Base-by-base conservation (phyloP, 1,139 yeast genomes). In the Candida sanyaensis region DNA sequence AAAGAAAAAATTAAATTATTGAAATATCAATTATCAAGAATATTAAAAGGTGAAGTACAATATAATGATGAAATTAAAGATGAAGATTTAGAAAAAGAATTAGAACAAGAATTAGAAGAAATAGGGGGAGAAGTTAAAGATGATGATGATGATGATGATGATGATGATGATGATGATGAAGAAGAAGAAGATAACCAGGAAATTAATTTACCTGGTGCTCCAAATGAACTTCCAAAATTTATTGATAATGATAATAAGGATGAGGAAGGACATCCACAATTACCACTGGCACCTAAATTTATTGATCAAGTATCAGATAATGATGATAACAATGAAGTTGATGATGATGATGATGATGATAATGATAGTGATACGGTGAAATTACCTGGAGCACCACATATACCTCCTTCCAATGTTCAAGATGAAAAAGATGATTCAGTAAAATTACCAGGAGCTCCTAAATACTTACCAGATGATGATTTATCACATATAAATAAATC, bases 361-460 rank as follows among this genome's bases (percentile, higher is more conserved):
- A n/a, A n/a, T n/a, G n/a, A n/a, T n/a, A 27, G 33, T 29, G 26
- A 28, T 39, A 24, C 34, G 3, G 49, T 59, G n/a, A 48, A 49
- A 2, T 55, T 69, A 12, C 73, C 72, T 3, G 66, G 64, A 3
- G 73, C 64, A 0, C 73, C 73, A 1, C 69, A 63, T 50, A 58
- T 66, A 46, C 55, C 64, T 3, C 77, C 77, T 17, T 2, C 21
- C 0, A 65, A 61, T n/a, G 64, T 58, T 24, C 54, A 53, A 8
- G 55, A 50, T 24, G 53, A 50, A 50, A 61, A 50, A 27, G 59
- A 58, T 17, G 55, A 51, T 12, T 58, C 57, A 7, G 55, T 72
- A 17, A 65, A 62, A 48, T 61, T 74, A 34, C 79, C 79, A 0
- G 77, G 77, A 0, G 76, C 77, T 0, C 79, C 79, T 7, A 70